Evolutionary conservation across 805 yeast species (phyloP).

Genomic region (Yamadazyma scolyti): DNA sequence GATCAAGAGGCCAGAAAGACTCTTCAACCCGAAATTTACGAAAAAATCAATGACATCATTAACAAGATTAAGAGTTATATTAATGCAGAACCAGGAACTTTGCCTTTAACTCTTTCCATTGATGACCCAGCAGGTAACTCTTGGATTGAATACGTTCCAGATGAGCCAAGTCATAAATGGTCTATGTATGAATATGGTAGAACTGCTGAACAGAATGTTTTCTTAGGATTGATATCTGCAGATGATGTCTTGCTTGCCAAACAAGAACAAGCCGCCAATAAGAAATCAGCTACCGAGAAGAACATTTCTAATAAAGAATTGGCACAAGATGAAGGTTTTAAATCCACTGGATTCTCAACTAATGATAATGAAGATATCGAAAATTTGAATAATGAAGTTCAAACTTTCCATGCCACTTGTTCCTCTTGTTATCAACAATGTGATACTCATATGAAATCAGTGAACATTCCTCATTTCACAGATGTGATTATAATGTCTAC

Average conservation of each 20-base stretch:
- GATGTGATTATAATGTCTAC: conserved; percentile 97
- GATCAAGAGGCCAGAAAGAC: conserved; percentile 81
- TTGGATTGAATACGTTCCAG: conserved; percentile 88
- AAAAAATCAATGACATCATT: conserved; percentile 71
- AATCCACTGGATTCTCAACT: conserved; percentile 54
- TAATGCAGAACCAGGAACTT: conserved; percentile 60
- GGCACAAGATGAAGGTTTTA: conserved; percentile 20
- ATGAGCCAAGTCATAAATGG: conserved; percentile 89
- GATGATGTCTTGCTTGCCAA: conserved; percentile 52
- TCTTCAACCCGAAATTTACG: conserved; percentile 69
- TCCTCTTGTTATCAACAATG: conserved; percentile 82
- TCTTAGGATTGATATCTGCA: conserved; percentile 74
- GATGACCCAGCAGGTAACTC: conserved; percentile 98
- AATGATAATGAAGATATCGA: conserved; percentile 78
- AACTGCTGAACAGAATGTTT: conserved; percentile 83
- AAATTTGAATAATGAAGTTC: conserved; percentile 85
- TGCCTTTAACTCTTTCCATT: conserved; percentile 73
- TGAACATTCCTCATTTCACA: conserved; percentile 95
- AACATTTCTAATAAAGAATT: conserved; percentile 21
- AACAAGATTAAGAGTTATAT: conserved; percentile 55
- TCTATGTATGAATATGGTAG: conserved; percentile 76
- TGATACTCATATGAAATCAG: conserved; percentile 94
- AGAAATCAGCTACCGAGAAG: conserved; percentile 35
- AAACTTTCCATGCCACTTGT: conserved; percentile 88
- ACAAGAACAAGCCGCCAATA: conserved; percentile 47